Percentiles rank a stretch among this genome's conserved stretches.
phyloP scores from a whole-genome alignment of 2,329 filamentous ascomycete genomes.

The Alternaria alternata region DNA sequence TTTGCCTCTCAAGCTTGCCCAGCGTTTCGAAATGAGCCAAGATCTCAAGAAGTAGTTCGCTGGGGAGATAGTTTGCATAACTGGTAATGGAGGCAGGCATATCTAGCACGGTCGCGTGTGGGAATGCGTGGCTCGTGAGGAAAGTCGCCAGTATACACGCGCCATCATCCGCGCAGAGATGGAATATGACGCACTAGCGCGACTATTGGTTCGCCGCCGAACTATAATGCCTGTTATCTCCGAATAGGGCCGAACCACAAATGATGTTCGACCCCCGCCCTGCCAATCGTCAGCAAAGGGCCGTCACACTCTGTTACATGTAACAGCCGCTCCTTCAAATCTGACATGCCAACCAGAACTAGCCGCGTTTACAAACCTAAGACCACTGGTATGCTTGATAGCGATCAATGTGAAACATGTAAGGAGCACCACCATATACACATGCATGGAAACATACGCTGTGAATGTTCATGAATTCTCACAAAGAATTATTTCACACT shows the following conservation, averaged over 20 bases:
- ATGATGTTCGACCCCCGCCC: background rate
- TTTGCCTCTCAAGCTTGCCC: conserved; percentile 51
- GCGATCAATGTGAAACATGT: conserved; percentile 1
- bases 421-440: background rate
- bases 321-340: background rate
- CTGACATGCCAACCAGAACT: background rate
- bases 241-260: conserved; percentile 3
- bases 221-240: background rate
- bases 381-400: background rate
- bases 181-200: conserved; percentile 14
- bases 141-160: background rate
- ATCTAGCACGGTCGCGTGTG: background rate
- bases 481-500: background rate
- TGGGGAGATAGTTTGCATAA: conserved; percentile 56
- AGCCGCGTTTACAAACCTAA: background rate
- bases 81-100: conserved; percentile 7
- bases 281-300: background rate
- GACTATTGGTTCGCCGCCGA: background rate
- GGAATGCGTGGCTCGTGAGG: conserved; percentile 1
- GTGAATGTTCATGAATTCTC: background rate
- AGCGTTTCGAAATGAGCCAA: conserved; percentile 53
- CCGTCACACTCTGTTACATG: background rate
- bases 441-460: background rate
- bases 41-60: conserved; percentile 63
- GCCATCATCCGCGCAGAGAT: background rate